Conservation (phyloP, 2,329 filamentous ascomycete species). For the Colletotrichum destructivum region DNA sequence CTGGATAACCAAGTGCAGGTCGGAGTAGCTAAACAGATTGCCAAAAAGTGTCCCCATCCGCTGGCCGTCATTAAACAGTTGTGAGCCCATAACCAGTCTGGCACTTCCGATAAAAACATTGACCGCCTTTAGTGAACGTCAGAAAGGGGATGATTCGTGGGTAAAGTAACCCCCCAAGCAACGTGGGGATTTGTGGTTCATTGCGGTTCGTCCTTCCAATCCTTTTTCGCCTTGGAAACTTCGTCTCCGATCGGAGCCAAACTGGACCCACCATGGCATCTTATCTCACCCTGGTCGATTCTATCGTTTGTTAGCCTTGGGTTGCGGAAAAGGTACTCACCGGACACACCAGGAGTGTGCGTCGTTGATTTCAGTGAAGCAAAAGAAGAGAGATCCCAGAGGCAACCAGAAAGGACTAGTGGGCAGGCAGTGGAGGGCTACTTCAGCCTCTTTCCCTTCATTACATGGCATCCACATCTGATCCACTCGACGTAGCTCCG, state of each 20-base stretch:
- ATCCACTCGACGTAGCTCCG: not conserved
- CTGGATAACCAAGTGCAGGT: no score
- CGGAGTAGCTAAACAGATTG: no score
- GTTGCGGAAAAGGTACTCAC: not conserved
- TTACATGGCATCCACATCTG: not conserved
- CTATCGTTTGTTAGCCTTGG: not conserved
- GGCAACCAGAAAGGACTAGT: no score
- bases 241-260: not conserved
- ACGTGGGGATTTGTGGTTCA: not conserved
- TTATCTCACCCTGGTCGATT: not conserved
- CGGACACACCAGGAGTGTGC: not conserved
- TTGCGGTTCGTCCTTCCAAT: not conserved
- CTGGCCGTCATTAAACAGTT: not conserved
- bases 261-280: not conserved
- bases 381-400: not conserved
- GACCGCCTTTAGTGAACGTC: not conserved
- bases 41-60: not conserved
- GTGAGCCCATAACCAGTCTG: not conserved
- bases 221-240: not conserved
- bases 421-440: not conserved
- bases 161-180: constrained; percentile 1
- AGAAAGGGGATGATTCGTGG: not conserved
- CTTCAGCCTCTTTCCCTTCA: not conserved
- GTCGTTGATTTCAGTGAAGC: not conserved
- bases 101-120: not conserved